A percentile compares a stretch with the other conserved stretches of the same genome.
Conservation (phyloP, 1,284 basidiomycete species). For the Sparassis latifolia region DNA sequence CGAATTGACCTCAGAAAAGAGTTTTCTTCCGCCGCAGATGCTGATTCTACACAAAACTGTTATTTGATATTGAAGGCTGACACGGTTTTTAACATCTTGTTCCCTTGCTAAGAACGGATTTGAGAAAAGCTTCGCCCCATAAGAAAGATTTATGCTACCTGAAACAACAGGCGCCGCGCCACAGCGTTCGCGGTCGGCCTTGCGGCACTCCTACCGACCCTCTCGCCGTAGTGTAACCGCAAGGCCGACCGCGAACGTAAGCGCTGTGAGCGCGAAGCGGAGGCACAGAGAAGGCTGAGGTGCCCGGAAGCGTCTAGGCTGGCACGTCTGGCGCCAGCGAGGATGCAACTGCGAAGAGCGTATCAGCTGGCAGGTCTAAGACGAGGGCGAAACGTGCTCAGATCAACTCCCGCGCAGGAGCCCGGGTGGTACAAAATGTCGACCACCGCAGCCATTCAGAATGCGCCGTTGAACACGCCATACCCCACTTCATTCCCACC, state of each 20-base stretch:
- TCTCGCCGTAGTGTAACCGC: conserved; percentile 31
- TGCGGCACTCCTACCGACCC: conserved; percentile 38
- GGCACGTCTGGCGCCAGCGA: conserved; percentile 3
- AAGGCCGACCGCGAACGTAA: conserved; percentile 30
- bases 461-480: no score
- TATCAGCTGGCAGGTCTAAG: conserved; percentile 8
- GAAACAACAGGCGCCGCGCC: no score
- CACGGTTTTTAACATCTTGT: no score
- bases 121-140: no score
- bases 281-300: conserved; percentile 34
- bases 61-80: no score
- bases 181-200: no score
- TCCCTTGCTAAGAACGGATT: no score
- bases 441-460: conserved; percentile 70
- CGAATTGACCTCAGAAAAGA: no score
- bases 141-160: no score
- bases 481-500: no score
- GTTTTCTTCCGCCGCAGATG: no score
- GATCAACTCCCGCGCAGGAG: conserved; percentile 29
- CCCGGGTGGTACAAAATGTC: conserved; percentile 60
- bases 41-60: no score
- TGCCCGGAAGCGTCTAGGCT: conserved; percentile 6
- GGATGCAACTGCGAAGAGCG: not conserved
- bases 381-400: conserved; percentile 14
- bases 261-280: conserved; percentile 15